A percentile compares a stretch with the other conserved stretches of the same genome.
phyloP scores from a whole-genome alignment of 192 early-diverging fungal species.

The Chytriomyces hyalinus region DNA sequence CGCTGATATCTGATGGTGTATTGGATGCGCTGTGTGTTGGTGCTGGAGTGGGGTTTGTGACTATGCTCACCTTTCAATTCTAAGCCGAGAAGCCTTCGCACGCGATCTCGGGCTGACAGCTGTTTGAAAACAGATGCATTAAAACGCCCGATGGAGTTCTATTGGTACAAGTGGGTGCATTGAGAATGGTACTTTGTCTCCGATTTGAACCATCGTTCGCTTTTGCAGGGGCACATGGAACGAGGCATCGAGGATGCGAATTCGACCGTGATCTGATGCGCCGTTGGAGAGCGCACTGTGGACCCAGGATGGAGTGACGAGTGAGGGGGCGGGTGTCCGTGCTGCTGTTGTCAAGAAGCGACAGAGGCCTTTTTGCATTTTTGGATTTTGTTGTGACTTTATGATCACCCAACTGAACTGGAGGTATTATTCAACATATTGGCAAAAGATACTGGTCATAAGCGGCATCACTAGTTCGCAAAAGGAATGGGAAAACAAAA shows the following conservation, averaged over 20 bases:
- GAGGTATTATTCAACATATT: no score
- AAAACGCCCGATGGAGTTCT: background rate
- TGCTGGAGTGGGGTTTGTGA: background rate
- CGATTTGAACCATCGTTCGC: background rate
- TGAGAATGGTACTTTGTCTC: background rate
- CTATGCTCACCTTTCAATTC: background rate
- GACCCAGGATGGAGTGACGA: background rate
- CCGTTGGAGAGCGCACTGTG: background rate
- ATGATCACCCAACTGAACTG: no score
- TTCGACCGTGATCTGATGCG: background rate
- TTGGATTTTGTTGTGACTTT: no score
- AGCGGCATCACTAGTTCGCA: no score
- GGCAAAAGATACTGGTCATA: no score
- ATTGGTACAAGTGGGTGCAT: background rate
- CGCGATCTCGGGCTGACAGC: background rate
- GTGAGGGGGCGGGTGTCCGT: background rate
- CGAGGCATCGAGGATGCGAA: constrained; percentile 16
- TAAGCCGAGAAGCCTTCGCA: background rate
- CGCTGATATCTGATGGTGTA: background rate
- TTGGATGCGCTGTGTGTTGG: background rate
- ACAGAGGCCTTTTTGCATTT: no score
- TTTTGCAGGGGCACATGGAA: constrained; percentile 11
- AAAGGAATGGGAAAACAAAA: no score
- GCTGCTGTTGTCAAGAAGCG: background rate
- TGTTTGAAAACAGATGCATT: background rate